Evolutionary conservation across 2,329 filamentous ascomycete species (phyloP).

Genomic region (Daldinia eschscholtzii): DNA sequence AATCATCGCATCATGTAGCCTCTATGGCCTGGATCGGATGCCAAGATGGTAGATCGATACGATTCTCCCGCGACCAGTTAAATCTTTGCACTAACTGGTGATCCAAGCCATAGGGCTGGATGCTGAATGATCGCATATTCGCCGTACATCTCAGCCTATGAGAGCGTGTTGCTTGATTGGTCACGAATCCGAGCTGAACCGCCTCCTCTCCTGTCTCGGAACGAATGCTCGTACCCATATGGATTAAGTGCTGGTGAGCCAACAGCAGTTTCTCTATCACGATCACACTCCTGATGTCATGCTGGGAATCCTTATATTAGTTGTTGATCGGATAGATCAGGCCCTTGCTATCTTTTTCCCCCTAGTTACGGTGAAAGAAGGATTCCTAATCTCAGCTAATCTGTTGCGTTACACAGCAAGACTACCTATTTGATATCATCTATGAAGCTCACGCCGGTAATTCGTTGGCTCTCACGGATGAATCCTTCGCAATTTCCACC

Average conservation of each 20-base stretch:
- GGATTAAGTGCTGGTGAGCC: constrained; percentile 9
- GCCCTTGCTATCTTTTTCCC: no score
- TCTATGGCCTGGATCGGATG: neutral
- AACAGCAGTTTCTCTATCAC: neutral
- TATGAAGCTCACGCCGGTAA: neutral
- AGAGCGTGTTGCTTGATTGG: constrained; percentile 24
- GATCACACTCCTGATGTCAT: constrained; percentile 3
- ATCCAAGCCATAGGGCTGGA: constrained; percentile 25
- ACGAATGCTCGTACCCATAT: constrained; percentile 7
- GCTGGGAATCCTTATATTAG: neutral
- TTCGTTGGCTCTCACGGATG: constrained; percentile 12
- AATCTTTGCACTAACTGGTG: constrained; percentile 7
- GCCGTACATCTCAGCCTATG: constrained; percentile 14
- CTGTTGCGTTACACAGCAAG: constrained; percentile 6
- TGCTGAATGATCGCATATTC: constrained; percentile 22
- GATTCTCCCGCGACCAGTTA: constrained; percentile 5
- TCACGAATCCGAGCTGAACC: constrained; percentile 18
- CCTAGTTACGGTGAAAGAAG: constrained; percentile 6
- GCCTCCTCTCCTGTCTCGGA: constrained; percentile 19
- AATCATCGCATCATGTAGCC: constrained; percentile 24
- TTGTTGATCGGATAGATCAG: neutral
- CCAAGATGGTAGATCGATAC: constrained; percentile 4
- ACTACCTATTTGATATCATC: constrained; percentile 10
- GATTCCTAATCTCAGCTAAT: constrained; percentile 30
- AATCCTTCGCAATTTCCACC: constrained; percentile 37